A percentile compares a stretch with the other conserved stretches of the same genome.
Evolutionary conservation across 148 eudicot species (phyloP).

Genomic region (Arctostaphylos glauca): DNA sequence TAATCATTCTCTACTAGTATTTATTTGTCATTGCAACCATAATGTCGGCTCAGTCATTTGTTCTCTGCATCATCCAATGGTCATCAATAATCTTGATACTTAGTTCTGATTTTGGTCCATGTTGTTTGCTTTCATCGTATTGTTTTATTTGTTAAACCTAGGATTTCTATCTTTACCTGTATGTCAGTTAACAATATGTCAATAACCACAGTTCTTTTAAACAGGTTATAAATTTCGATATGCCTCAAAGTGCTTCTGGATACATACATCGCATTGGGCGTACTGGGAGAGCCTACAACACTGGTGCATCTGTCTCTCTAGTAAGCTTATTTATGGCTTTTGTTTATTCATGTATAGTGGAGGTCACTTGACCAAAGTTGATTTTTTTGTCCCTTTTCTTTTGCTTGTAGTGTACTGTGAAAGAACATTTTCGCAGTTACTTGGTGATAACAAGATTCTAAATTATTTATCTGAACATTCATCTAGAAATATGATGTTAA

Average conservation of each 20-base stretch:
- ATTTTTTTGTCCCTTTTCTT: neutral
- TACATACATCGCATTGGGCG: conserved; percentile 97
- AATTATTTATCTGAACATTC: neutral
- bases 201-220: conserved; percentile 8
- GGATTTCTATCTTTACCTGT: neutral
- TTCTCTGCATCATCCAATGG: neutral
- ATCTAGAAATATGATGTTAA: neutral
- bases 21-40: neutral
- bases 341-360: neutral
- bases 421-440: neutral
- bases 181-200: conserved; percentile 1
- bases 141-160: neutral
- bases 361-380: neutral
- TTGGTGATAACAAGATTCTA: neutral
- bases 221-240: conserved; percentile 89
- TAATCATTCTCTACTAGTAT: neutral
- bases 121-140: neutral
- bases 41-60: neutral
- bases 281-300: conserved; percentile 89
- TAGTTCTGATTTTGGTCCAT: neutral
- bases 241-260: conserved; percentile 82
- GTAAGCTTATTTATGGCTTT: conserved; percentile 38
- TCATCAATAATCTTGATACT: neutral
- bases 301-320: conserved; percentile 93
- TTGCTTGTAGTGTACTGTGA: neutral